Evolutionary conservation across 2,329 filamentous ascomycete genomes (phyloP).

Genomic region (Ophiostoma angusticollis): DNA sequence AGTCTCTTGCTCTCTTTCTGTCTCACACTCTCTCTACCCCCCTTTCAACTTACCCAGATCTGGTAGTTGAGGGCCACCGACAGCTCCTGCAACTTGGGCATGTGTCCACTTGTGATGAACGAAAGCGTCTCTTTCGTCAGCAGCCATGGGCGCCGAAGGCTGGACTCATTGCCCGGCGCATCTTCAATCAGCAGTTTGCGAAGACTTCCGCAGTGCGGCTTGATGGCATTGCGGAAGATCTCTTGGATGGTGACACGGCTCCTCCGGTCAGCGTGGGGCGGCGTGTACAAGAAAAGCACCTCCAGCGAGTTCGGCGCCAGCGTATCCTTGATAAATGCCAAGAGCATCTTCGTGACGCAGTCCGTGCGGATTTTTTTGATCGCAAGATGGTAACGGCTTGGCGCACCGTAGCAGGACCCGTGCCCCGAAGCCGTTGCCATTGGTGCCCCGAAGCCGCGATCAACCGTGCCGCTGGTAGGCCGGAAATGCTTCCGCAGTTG

Average conservation of each 20-base stretch:
- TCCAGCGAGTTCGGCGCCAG: conserved; percentile 70
- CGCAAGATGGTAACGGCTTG: conserved; percentile 45
- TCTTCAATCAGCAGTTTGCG: conserved; percentile 65
- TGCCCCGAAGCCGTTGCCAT: conserved; percentile 14
- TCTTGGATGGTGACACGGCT: conserved; percentile 51
- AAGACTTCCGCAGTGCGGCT: conserved; percentile 57
- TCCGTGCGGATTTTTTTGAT: conserved; percentile 68
- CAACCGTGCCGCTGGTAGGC: conserved; percentile 26
- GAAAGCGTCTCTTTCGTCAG: conserved; percentile 54
- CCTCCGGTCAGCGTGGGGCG: conserved; percentile 32
- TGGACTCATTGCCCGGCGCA: conserved; percentile 20
- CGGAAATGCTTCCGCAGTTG: conserved; percentile 51
- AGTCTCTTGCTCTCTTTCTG: no score
- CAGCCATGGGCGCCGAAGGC: conserved; percentile 55
- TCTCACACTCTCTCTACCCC: no score
- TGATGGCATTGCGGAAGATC: conserved; percentile 58
- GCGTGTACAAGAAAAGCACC: conserved; percentile 63
- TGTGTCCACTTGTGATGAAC: conserved; percentile 65
- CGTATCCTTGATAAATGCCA: conserved; percentile 64
- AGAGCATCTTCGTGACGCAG: conserved; percentile 52
- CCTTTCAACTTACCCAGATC: conserved; percentile 58
- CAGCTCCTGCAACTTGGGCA: conserved; percentile 58
- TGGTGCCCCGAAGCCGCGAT: conserved; percentile 16
- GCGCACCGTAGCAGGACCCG: not conserved
- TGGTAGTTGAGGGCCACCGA: conserved; percentile 60